phyloP scores from a whole-genome alignment of 164 flowering plant genomes.

The Nymphaea colorata region DNA sequence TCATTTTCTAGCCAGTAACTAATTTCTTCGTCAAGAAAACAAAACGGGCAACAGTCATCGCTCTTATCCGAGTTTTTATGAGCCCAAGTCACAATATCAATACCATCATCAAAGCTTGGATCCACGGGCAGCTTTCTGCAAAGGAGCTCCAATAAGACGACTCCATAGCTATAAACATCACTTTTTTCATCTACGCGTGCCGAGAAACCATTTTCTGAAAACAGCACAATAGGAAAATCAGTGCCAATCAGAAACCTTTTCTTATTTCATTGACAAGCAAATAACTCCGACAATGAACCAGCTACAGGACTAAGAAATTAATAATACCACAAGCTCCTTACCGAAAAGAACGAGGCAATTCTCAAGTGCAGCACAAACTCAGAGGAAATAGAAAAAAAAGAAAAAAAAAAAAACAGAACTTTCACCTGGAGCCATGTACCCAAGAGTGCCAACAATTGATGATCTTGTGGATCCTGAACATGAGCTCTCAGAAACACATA shows the following conservation, averaged over 20 bases:
- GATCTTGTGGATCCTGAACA: slow-evolving; percentile 17
- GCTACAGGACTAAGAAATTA: neutral
- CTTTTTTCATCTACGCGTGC: slow-evolving; percentile 17
- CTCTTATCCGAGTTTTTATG: slow-evolving; percentile 9
- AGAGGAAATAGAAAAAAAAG: neutral
- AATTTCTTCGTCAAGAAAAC: slow-evolving; percentile 3
- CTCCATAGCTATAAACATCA: slow-evolving; percentile 19
- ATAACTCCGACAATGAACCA: neutral
- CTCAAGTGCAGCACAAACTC: neutral
- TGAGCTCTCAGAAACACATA: neutral
- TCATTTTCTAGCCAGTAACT: slow-evolving; percentile 13
- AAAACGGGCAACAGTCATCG: slow-evolving; percentile 6
- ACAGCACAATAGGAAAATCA: neutral
- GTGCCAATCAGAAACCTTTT: neutral
- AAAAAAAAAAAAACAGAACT: neutral
- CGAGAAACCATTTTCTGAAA: slow-evolving; percentile 20
- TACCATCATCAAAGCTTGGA: slow-evolving; percentile 18
- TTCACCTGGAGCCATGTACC: slow-evolving; percentile 24
- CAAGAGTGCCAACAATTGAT: slow-evolving; percentile 18
- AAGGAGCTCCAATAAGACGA: slow-evolving; percentile 23
- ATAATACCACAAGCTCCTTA: neutral
- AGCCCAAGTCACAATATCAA: slow-evolving; percentile 21
- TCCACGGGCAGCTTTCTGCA: slow-evolving; percentile 27
- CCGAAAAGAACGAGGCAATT: neutral
- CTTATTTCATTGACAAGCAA: too few species aligned